Evolutionary conservation across 78 protist species (phyloP).

Genomic region (Dictyostelium capitatum): DNA sequence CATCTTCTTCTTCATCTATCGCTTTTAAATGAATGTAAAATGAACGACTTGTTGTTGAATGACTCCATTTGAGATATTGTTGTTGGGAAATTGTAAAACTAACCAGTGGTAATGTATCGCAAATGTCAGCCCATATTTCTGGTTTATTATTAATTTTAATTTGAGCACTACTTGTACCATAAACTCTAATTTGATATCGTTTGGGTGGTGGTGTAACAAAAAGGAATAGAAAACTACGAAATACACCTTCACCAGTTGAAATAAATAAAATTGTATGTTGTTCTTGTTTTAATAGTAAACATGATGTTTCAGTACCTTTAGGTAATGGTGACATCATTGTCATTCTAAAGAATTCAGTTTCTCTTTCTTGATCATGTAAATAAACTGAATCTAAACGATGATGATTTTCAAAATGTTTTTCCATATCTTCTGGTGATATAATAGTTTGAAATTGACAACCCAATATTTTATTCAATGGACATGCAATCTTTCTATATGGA

Average conservation of each 20-base stretch:
- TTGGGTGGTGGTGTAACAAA: constrained; percentile 76
- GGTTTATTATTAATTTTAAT: constrained; percentile 67
- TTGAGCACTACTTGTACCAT: constrained; percentile 47
- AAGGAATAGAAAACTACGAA: constrained; percentile 66
- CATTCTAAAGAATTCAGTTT: constrained; percentile 68
- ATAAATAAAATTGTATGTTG: constrained; percentile 68
- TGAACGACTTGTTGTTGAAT: constrained; percentile 29
- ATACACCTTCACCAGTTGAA: constrained; percentile 65
- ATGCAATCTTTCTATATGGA: constrained; percentile 44
- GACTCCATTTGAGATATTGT: constrained; percentile 76
- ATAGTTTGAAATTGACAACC: constrained; percentile 44
- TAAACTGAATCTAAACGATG: constrained; percentile 63
- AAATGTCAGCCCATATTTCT: constrained; percentile 73
- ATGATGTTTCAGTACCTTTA: constrained; percentile 67
- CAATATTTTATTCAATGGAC: constrained; percentile 63
- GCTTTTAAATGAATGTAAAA: constrained; percentile 45
- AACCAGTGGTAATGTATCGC: constrained; percentile 65
- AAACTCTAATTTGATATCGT: constrained; percentile 67
- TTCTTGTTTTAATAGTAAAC: constrained; percentile 62
- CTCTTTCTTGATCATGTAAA: constrained; percentile 71
- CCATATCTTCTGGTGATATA: constrained; percentile 50
- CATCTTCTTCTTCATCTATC: constrained; percentile 32
- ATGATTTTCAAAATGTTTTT: constrained; percentile 60
- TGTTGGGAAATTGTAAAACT: constrained; percentile 68
- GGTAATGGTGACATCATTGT: constrained; percentile 77